Percentiles rank a stretch among this genome's conserved stretches.
Evolutionary conservation across 2,329 filamentous ascomycete genomes (phyloP).

Genomic region (Scopulariopsis brevicaulis): DNA sequence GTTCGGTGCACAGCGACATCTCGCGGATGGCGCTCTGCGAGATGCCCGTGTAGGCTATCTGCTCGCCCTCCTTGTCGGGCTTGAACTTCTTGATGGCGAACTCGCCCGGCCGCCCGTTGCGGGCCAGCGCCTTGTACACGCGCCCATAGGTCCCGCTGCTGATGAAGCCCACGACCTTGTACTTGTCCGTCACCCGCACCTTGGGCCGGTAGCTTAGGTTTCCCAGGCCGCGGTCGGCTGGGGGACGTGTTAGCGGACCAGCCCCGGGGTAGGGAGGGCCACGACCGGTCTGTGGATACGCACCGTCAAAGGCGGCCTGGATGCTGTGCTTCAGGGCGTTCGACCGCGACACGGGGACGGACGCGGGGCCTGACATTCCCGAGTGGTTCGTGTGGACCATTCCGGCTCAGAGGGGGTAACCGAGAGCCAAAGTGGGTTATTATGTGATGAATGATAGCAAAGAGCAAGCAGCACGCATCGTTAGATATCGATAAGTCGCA

Average conservation of each 20-base stretch:
- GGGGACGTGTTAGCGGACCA: conserved; percentile 2
- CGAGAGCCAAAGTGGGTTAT: neutral
- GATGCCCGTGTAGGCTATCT: conserved; percentile 89
- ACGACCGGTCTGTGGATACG: conserved; percentile 11
- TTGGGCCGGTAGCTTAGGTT: conserved; percentile 51
- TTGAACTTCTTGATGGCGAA: conserved; percentile 99
- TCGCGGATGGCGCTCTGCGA: conserved; percentile 95
- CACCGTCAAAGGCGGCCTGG: conserved; percentile 46
- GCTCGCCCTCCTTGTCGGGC: conserved; percentile 94
- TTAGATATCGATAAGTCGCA: neutral
- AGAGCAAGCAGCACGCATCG: neutral
- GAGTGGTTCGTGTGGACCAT: conserved; percentile 46
- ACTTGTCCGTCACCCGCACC: conserved; percentile 81
- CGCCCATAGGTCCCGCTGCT: conserved; percentile 96
- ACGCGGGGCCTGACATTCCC: conserved; percentile 34
- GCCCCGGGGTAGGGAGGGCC: neutral
- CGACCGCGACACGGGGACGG: conserved; percentile 20
- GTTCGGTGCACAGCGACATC: conserved; percentile 92
- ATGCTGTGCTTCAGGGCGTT: conserved; percentile 46
- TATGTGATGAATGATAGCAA: neutral
- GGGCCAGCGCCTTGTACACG: conserved; percentile 87
- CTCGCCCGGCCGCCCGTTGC: conserved; percentile 57
- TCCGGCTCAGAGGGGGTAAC: neutral
- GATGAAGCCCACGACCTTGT: conserved; percentile 96
- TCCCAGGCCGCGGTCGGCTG: neutral